Evolutionary conservation across 257 asterid genomes (phyloP).

Genomic region (Solanum etuberosum): DNA sequence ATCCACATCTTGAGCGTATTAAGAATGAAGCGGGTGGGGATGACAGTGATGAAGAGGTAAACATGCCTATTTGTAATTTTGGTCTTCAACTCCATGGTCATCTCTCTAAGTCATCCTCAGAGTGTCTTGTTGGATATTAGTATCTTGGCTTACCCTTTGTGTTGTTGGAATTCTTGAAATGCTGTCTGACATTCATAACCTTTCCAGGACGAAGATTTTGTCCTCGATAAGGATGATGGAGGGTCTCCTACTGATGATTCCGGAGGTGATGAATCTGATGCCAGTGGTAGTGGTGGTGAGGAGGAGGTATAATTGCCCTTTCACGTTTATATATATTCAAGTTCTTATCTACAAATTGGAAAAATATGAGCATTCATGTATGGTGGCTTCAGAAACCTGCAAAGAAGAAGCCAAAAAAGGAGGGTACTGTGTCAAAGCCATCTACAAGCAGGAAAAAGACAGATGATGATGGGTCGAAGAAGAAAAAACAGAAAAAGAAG

Average conservation of each 20-base stretch:
- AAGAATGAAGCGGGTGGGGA: slow-evolving; percentile 65
- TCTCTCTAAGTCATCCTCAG: background rate
- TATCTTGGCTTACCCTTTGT: background rate
- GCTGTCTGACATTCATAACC: background rate
- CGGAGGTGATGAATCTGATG: slow-evolving; percentile 78
- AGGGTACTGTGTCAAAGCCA: slow-evolving; percentile 47
- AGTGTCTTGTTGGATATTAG: background rate
- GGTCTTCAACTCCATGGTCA: background rate
- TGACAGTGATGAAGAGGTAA: slow-evolving; percentile 81
- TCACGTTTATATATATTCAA: background rate
- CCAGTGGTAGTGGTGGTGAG: slow-evolving; percentile 51
- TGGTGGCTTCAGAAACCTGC: slow-evolving; percentile 35
- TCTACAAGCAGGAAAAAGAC: slow-evolving; percentile 52
- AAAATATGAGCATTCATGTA: slow-evolving; percentile 1
- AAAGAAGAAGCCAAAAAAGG: slow-evolving; percentile 64
- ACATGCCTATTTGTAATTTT: background rate
- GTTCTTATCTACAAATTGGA: background rate
- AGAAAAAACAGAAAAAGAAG: slow-evolving; percentile 78
- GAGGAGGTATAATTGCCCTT: slow-evolving; percentile 50
- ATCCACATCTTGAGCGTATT: slow-evolving; percentile 85
- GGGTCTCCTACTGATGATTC: slow-evolving; percentile 98
- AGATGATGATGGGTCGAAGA: slow-evolving; percentile 59
- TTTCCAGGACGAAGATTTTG: slow-evolving; percentile 78
- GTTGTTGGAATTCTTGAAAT: background rate
- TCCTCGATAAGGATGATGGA: slow-evolving; percentile 59